Evolutionary conservation across 257 asterid genomes (phyloP).

Genomic region (Capsicum pubescens): DNA sequence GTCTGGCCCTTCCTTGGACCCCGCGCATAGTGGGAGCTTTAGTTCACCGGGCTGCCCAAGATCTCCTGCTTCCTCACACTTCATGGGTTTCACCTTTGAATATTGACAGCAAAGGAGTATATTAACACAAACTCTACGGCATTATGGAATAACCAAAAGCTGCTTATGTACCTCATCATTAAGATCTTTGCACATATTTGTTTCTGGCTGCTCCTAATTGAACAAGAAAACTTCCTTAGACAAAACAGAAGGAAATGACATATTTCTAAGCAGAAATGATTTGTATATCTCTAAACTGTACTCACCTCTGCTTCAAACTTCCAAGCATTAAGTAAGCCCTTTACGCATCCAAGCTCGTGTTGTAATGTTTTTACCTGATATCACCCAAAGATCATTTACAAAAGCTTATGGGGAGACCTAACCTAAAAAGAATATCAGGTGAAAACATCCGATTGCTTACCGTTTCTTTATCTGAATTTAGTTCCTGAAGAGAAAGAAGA

Average conservation of each 20-base stretch:
- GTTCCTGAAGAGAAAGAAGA: constrained; percentile 57
- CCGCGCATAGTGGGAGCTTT: no score
- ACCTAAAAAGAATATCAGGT: not conserved
- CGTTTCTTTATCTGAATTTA: constrained; percentile 70
- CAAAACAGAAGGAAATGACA: not conserved
- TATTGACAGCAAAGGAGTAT: constrained; percentile 21
- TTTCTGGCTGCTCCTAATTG: constrained; percentile 45
- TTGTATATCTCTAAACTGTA: constrained; percentile 20
- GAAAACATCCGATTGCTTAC: constrained; percentile 44
- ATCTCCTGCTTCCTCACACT: constrained; percentile 36
- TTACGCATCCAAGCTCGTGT: constrained; percentile 72
- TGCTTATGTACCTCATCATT: constrained; percentile 51
- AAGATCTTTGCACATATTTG: constrained; percentile 34
- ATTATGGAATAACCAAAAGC: not conserved
- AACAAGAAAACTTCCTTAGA: constrained; percentile 9
- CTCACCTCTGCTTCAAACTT: constrained; percentile 54
- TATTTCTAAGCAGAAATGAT: constrained; percentile 19
- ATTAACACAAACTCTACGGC: constrained; percentile 15
- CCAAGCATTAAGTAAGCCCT: constrained; percentile 56
- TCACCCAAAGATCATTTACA: constrained; percentile 15
- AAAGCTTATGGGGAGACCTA: constrained; percentile 14
- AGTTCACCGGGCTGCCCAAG: not conserved
- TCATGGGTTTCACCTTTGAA: constrained; percentile 40
- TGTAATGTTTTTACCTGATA: constrained; percentile 67
- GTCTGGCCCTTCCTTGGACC: no score